Evolutionary conservation across 495 filamentous ascomycete species (phyloP).

Genomic region (Xylaria cubensis): DNA sequence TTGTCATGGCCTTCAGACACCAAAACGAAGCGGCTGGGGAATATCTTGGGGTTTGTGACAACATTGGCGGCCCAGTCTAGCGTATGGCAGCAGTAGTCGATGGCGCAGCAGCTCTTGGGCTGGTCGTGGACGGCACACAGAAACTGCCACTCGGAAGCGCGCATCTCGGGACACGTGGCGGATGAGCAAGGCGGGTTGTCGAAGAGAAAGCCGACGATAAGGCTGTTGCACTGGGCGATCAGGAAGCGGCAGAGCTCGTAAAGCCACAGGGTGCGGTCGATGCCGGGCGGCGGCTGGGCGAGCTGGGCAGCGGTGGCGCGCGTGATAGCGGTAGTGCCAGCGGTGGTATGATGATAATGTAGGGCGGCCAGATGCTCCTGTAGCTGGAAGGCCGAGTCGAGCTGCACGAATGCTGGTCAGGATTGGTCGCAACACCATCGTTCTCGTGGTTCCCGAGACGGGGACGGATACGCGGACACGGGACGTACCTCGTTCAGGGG

Average conservation of each 20-base stretch:
- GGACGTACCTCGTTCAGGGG: conserved; percentile 76
- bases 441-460: not conserved
- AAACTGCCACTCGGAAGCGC: conserved; percentile 98
- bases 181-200: conserved; percentile 87
- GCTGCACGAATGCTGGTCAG: conserved; percentile 51
- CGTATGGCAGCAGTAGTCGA: conserved; percentile 98
- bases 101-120: conserved; percentile 94
- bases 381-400: conserved; percentile 97
- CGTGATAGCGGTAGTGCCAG: conserved; percentile 70
- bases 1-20: conserved; percentile 63
- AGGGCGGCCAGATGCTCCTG: conserved; percentile 96
- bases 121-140: conserved; percentile 96
- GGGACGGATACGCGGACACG: conserved; percentile 4
- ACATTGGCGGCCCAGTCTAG: conserved; percentile 95
- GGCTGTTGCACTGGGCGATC: conserved; percentile 87
- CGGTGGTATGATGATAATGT: conserved; percentile 76
- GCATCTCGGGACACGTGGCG: conserved; percentile 94
- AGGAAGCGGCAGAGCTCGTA: conserved; percentile 97
- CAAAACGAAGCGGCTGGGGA: conserved; percentile 84
- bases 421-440: conserved; percentile 13
- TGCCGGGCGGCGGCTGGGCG: conserved; percentile 76
- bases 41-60: conserved; percentile 87
- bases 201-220: conserved; percentile 90
- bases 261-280: conserved; percentile 89
- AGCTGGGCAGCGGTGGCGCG: conserved; percentile 74